These are phyloP conservation scores for Rhododendron mucronatum DNA, from an alignment of 148 eudicot species.

Conservation along the genomic window DNA sequence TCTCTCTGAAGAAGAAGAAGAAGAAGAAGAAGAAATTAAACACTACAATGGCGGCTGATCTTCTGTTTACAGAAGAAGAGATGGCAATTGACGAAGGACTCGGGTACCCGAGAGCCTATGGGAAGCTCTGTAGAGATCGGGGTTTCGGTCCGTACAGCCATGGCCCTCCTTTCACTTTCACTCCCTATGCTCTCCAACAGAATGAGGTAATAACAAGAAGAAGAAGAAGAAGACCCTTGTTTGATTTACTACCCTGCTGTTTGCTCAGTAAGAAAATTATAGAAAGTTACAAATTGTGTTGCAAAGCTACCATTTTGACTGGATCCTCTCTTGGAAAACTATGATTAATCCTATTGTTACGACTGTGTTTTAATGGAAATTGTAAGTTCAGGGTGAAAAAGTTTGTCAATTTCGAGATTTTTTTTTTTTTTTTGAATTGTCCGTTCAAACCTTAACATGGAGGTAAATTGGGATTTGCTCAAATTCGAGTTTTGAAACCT, in stretches of 20 bases:
- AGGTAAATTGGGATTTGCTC: not conserved
- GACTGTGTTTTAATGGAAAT: not conserved
- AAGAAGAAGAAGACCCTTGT: not conserved
- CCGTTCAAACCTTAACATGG: not conserved
- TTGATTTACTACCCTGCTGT: too few species aligned
- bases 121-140: constrained; percentile 73
- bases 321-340: not conserved
- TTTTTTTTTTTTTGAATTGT: not conserved
- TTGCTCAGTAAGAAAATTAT: too few species aligned
- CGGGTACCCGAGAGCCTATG: constrained; percentile 87
- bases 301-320: not conserved
- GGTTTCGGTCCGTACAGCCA: constrained; percentile 53
- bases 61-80: constrained; percentile 56
- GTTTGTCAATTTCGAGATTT: not conserved
- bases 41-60: constrained; percentile 47
- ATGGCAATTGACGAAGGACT: constrained; percentile 59
- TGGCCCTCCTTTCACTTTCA: constrained; percentile 79
- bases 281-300: too few species aligned
- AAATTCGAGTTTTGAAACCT: not conserved
- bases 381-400: not conserved
- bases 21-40: not conserved
- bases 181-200: constrained; percentile 49
- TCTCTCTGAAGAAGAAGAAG: not conserved
- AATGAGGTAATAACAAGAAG: constrained; percentile 39
- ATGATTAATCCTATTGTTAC: not conserved